Evolutionary conservation across 768 basidiomycete species (phyloP).

Genomic region (Myochromella boudieri): DNA sequence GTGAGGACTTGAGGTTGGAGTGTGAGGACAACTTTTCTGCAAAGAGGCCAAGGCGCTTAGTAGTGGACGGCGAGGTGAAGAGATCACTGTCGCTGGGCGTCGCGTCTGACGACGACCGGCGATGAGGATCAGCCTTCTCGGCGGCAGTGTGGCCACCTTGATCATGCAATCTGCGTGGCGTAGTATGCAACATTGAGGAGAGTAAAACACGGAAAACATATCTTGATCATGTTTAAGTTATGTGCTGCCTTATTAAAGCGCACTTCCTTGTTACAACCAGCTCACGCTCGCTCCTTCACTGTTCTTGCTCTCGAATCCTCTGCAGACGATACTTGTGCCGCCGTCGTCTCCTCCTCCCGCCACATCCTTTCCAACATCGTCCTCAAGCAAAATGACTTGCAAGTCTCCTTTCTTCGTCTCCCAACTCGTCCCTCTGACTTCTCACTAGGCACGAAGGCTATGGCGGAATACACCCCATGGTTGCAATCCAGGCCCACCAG

Average conservation of each 20-base stretch:
- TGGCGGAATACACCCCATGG: conserved; percentile 79
- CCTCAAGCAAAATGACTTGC: conserved; percentile 75
- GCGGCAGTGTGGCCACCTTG: too few relatives aligned
- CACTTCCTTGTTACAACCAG: too few relatives aligned
- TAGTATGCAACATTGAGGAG: too few relatives aligned
- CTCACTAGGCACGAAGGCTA: conserved; percentile 49
- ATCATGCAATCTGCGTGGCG: conserved; percentile 40
- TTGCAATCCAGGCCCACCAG: conserved; percentile 78
- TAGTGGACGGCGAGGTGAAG: conserved; percentile 30
- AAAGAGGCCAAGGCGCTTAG: conserved; percentile 42
- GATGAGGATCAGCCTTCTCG: conserved; percentile 34
- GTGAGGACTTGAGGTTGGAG: conserved; percentile 33
- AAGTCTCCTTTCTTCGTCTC: conserved; percentile 18
- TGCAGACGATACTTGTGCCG: conserved; percentile 92
- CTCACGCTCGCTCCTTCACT: conserved; percentile 41
- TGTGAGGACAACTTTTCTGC: conserved; percentile 44
- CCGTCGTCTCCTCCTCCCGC: conserved; percentile 73
- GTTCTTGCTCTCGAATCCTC: conserved; percentile 83
- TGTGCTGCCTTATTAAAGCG: too few relatives aligned
- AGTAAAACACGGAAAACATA: too few relatives aligned
- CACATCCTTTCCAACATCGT: conserved; percentile 83
- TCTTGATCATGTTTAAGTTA: too few relatives aligned
- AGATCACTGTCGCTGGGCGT: conserved; percentile 44
- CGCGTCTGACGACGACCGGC: conserved; percentile 49
- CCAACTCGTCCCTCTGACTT: conserved; percentile 1